A percentile compares a stretch with the other conserved stretches of the same genome.
These are phyloP conservation scores for Kingdonia uniflora DNA, from an alignment of 164 flowering plant species.

Conservation along the genomic window DNA sequence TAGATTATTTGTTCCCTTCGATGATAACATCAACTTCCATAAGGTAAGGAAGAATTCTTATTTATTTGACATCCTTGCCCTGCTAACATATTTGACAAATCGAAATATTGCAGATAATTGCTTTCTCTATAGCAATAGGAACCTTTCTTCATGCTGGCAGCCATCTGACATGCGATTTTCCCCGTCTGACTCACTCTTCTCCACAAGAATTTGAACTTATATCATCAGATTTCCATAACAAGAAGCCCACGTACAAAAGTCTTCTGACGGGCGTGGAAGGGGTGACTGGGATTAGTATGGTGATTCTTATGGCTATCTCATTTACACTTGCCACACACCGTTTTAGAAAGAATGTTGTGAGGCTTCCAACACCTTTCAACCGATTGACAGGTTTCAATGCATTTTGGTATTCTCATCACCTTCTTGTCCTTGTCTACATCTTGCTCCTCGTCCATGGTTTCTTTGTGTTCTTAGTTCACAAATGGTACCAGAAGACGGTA, in stretches of 20 bases:
- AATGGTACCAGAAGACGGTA: conserved; percentile 84
- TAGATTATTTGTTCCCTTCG: conserved; percentile 65
- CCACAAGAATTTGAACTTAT: conserved; percentile 43
- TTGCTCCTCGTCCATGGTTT: conserved; percentile 73
- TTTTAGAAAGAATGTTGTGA: conserved; percentile 53
- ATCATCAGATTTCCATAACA: conserved; percentile 47
- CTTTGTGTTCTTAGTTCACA: conserved; percentile 56
- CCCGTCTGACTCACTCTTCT: conserved; percentile 42
- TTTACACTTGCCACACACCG: conserved; percentile 60
- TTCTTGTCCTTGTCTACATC: conserved; percentile 60
- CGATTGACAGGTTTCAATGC: conserved; percentile 91
- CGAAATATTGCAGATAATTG: conserved; percentile 46
- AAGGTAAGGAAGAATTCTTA: conserved; percentile 34
- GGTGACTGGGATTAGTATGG: conserved; percentile 70
- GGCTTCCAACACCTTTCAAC: conserved; percentile 68
- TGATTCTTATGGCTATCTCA: conserved; percentile 52
- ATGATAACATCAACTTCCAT: conserved; percentile 89
- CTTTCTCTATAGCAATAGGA: conserved; percentile 52
- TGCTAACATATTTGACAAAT: too few species aligned
- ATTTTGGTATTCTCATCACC: conserved; percentile 96
- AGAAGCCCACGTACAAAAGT: conserved; percentile 41
- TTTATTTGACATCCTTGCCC: neutral
- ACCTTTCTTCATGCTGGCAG: conserved; percentile 57
- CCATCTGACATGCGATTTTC: conserved; percentile 83
- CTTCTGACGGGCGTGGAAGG: conserved; percentile 54